Evolutionary conservation across 2,329 filamentous ascomycete species (phyloP), one percentile per base, ranked within the genome.

Genomic region (Fusarium heterosporum): DNA sequence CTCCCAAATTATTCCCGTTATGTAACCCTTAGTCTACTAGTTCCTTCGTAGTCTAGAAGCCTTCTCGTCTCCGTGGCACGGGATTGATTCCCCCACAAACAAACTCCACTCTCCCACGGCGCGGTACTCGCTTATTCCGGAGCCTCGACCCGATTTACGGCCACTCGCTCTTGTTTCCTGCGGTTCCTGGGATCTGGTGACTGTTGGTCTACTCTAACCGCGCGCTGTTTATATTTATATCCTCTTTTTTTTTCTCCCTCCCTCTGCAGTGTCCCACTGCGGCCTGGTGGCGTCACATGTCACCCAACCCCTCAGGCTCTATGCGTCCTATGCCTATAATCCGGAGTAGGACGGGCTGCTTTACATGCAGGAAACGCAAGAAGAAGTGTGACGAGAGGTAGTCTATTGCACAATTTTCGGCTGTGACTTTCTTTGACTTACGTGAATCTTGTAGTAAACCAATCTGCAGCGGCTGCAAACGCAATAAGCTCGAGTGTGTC

Each of bases 331-430:
- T 74, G 66, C 76, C 76, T 60, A 77, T 78, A 61, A 77, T 78
- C 55, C 71, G 77, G 60, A 75, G 72, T 64, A 70, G 78, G 66
- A 78, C 79, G 16, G 81, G 81, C 57, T 84, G 82, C 74, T 76
- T 83, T 72, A 83, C 81, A 28, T 84, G 82, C 74, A 80, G 82
- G 63, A 81, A 83, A 36, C 79, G 83, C 61, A 86, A 86, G 74
- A 85, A 85, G 66, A 81, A 83, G 66, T 87, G 84, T 72, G 83
- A 85, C 67, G 84, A 86, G 74, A 64, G 42, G 61, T 64, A 64
- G 34, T n/a, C 34, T 36, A 36, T 36, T 32, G 16, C 34, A 16
- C 32, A 8, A 4, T n/a, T 8, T n/a, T n/a, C n/a, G 16, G 8
- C 32, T 8, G 32, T 16, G 32, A 36, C n/a, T 36, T 36, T 22